phyloP scores from a whole-genome alignment of 1,139 yeast genomes.

The Yamadazyma sp. region DNA sequence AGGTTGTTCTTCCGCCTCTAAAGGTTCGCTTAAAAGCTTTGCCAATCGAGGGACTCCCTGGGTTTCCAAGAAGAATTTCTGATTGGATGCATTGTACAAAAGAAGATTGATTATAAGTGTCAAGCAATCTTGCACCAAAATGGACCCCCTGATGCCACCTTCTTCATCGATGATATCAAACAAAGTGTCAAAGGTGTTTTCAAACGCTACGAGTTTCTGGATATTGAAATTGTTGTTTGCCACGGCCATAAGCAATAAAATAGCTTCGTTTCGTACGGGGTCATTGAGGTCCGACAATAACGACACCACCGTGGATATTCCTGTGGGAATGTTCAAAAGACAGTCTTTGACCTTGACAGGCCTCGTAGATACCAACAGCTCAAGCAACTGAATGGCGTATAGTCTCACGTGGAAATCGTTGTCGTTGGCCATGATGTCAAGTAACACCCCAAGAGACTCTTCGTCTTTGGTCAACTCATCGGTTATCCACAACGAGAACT shows the following conservation, averaged over 20 bases:
- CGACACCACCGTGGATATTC: conserved; percentile 72
- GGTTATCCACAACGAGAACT: conserved; percentile 91
- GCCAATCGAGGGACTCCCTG: conserved; percentile 71
- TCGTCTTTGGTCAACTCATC: conserved; percentile 82
- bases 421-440: conserved; percentile 53
- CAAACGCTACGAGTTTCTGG: conserved; percentile 93
- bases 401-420: conserved; percentile 73
- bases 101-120: conserved; percentile 71
- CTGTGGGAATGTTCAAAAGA: conserved; percentile 71
- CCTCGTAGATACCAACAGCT: conserved; percentile 79
- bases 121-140: conserved; percentile 86
- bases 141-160: conserved; percentile 90
- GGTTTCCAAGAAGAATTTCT: conserved; percentile 83
- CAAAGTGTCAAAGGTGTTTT: conserved; percentile 81
- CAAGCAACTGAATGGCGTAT: conserved; percentile 81
- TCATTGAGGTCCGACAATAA: conserved; percentile 74
- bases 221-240: conserved; percentile 82
- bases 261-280: conserved; percentile 88
- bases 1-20: conserved; percentile 25
- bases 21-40: conserved; percentile 60
- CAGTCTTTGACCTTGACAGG: conserved; percentile 73
- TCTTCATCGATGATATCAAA: conserved; percentile 80
- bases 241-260: conserved; percentile 77
- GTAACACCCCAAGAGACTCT: conserved; percentile 56
- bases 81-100: conserved; percentile 86